Base-by-base conservation (phyloP, 2,329 filamentous ascomycete genomes). In the Colletotrichum sp. region DNA sequence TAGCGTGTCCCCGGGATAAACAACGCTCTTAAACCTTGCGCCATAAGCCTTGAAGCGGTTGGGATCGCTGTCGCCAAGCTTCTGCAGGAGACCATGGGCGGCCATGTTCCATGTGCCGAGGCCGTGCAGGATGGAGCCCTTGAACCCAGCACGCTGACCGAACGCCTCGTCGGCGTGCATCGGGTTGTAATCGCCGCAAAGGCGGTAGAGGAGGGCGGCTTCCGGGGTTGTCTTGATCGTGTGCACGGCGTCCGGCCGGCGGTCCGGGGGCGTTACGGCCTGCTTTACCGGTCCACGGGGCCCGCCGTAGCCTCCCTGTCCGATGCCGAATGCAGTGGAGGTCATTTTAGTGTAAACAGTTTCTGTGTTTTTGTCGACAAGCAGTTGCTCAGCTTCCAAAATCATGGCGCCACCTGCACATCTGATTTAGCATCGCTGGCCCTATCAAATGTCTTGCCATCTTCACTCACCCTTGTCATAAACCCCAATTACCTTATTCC, bases 181-280 rank as follows among this genome's bases (percentile, higher is more conserved):
- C 8, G 88, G 87, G 75, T 89, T 89, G 78, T 88, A 89, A 74
- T 89, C 87, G 1, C 88, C 87, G 76, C 86, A 88, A 12, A 89
- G 79, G 3, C 86, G 80, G 68, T 88, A 88, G 1, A 88, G 80
- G 3, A 87, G 79, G 1, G 85, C 84, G 6, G 80, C 80, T 77
- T 87, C 86, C 1, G 81, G 80, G 0, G 82, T 85, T 0, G 87
- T 88, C 74, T 84, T 78, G 32, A 84, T 83, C 7, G 79, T 81
- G 68, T 85, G 80, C 13, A 84, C 79, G 3, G 83, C 84, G 71
- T 88, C 85, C 2, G 87, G 85, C 1, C 78, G 68, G 16, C 83
- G 82, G 25, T 82, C 78, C 3, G 85, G 85, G 1, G 84, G 81
- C 66, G 76, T 78, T 27, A 82, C 78, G 8, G 77, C 72, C 5